Evolutionary conservation across 2,329 filamentous ascomycete genomes (phyloP), one percentile per base, ranked within the genome.

Genomic region (Dothideomycetes sp.): DNA sequence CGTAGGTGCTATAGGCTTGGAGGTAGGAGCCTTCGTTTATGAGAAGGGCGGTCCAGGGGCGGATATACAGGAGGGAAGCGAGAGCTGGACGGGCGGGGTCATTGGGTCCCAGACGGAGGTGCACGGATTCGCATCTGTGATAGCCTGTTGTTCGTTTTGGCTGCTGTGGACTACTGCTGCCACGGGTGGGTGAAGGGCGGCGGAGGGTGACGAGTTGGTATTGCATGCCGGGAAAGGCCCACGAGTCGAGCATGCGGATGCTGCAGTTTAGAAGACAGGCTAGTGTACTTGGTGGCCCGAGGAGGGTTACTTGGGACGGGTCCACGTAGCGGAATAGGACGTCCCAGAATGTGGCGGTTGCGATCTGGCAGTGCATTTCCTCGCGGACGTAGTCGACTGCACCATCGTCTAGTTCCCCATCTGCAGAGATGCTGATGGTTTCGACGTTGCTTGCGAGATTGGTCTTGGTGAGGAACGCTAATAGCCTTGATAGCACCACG

Each of bases 1-100:
- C 78, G 54, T 84, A 81, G 3, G 74, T 77, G 34, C 72, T 71
- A 59, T 84, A 88, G 4, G 76, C 79, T 42, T 70, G 70, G n/a
- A 81, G 70, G 4, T 77, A 84, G 0, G 81, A 84, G 7, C 81
- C 81, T 60, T 89, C 83, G 54, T 88, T 88, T 47, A 86, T 72
- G 2, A 73, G 63, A 0, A 86, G 51, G 14, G 72, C 69, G 0
- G 66, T 69, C 83, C 84, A 88, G 2, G 72, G 71, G 1, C 73
- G 69, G n/a, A 72, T 62, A 18, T 68, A 67, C 33, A 84, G 69
- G 1, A 85, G 22, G 15, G 40, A 38, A 12, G 36, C n/a, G 7
- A 29, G 19, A 7, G 37, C 22, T 31, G 31, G 34, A 19, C 38
- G 37, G 12, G 37, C 22, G 29, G 35, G 34, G 17, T 41, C 34